Evolutionary conservation across 805 yeast species (phyloP), one percentile per base, ranked within the genome.

Genomic region (Starmerella bombi): DNA sequence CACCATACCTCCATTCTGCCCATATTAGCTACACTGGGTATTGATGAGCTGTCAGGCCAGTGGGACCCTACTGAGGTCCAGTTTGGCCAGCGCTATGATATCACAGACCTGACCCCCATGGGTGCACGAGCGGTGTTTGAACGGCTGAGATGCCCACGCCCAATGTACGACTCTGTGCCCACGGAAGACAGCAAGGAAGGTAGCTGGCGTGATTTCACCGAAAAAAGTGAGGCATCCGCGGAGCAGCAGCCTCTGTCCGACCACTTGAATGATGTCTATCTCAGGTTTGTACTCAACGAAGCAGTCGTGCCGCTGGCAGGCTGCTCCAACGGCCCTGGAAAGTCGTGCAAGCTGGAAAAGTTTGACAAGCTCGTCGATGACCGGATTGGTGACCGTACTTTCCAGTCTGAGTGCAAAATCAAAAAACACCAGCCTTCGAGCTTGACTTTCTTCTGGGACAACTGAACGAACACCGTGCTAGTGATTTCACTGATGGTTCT

Each of bases 1-100:
- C 80, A 74, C 56, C 79, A 74, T 54, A 72, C 75, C 20, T 76
- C 74, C 50, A 57, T 74, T 29, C 72, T 70, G 43, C 61, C 66
- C 19, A 61, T 67, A 49, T 64, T 68, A 34, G 56, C 73, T 16
- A 63, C 73, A 2, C 57, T 74, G 29, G 77, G 76, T 3, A 45
- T 74, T 31, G 60, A 68, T 22, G 58, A 56, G 33, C 62, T 55
- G 10, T 49, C 57, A 19, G 10, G 21, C 21, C 34, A 18, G 21
- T 62, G 62, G 43, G 56, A 75, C 46, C 66, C 74, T 7, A 33
- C 41, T 22, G 22, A 38, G 31, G 64, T 72, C 32, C 65, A 63
- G 14, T 72, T 73, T 58, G 64, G 65, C 37, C 59, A 66, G 43
- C 59, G 65, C 12, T 77, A 67, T 62, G 66, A 63, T 54, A 63